These are phyloP conservation scores for Davidsoniella eucalypti DNA, from an alignment of 2,329 filamentous ascomycete species.

Conservation along the genomic window DNA sequence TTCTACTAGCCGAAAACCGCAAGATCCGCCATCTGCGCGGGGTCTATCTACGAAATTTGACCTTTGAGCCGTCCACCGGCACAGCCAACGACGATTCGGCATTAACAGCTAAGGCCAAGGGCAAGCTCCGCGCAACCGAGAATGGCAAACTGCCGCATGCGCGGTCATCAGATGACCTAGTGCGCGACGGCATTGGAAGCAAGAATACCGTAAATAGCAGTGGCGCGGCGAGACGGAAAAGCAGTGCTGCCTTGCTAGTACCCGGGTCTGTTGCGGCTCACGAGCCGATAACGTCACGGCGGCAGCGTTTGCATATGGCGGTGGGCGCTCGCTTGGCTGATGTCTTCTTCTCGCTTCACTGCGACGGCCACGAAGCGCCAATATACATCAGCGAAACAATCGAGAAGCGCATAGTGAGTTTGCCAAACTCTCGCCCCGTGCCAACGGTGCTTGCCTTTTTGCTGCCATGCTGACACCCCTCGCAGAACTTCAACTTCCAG, in stretches of 20 bases:
- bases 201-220: neutral
- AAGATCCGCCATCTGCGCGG: slow-evolving; percentile 76
- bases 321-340: slow-evolving; percentile 65
- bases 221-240: slow-evolving; percentile 41
- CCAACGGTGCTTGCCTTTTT: neutral
- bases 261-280: neutral
- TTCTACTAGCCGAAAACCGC: slow-evolving; percentile 57
- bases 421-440: neutral
- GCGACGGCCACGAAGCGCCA: slow-evolving; percentile 44
- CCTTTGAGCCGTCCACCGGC: slow-evolving; percentile 39
- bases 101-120: slow-evolving; percentile 48
- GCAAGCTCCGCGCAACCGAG: slow-evolving; percentile 25
- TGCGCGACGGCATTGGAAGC: slow-evolving; percentile 1
- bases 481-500: slow-evolving; percentile 68
- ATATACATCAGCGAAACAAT: slow-evolving; percentile 81
- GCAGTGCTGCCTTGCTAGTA: slow-evolving; percentile 30
- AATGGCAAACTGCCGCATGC: slow-evolving; percentile 35
- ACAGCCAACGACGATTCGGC: slow-evolving; percentile 63
- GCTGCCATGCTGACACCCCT: slow-evolving; percentile 1
- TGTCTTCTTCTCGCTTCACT: slow-evolving; percentile 73
- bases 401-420: slow-evolving; percentile 49
- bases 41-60: slow-evolving; percentile 73
- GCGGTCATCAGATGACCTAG: slow-evolving; percentile 32
- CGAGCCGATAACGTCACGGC: slow-evolving; percentile 31
- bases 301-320: slow-evolving; percentile 55